Evolutionary conservation across 306 rosid species (phyloP), one percentile per base, ranked within the genome.

Genomic region (Heteromeles arbutifolia): DNA sequence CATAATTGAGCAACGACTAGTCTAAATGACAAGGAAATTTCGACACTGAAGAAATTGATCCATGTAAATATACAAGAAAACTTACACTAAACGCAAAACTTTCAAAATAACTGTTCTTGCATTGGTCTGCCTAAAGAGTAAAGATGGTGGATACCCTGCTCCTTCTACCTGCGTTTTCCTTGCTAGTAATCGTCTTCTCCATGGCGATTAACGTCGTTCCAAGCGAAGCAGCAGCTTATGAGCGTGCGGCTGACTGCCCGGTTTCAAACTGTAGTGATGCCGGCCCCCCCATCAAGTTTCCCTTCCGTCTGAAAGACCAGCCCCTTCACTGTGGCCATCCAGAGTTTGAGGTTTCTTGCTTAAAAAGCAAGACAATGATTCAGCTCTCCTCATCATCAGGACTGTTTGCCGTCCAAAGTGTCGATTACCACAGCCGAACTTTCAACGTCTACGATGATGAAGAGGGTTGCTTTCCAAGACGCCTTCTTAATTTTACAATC

Each of bases 301-400:
- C 89, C 11, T 89, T 86, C 41, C n/a, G 79, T 43, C 68, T 75
- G 14, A 75, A 65, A 70, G 62, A 44, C 34, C 18, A 25, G 0
- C 83, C 80, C 13, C 73, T 48, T 11, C 25, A 56, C 1, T 81
- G 83, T 69, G 84, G 87, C 61, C 71, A 34, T 44, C 84, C 82
- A 1, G 82, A 83, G 3, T 87, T 87, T 77, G 88, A 82, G 72
- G 17, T 90, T 21, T 58, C 77, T 10, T 90, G 94, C 65, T 45
- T 10, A 6, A 56, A 2, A 25, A 19, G 10, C 61, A 71, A 8
- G 39, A 77, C 76, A 10, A 24, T 73, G 76, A 73, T 73, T 24
- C 56, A 58, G 67, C 67, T 58, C 12, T 37, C 67, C 3, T 25
- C 67, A 25, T 39, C 56, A 4, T 73, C 76, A 3, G 76, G 67